A percentile compares a stretch with the other conserved stretches of the same genome.
Evolutionary conservation across 768 basidiomycete species (phyloP).

Genomic region (Mycena metata): DNA sequence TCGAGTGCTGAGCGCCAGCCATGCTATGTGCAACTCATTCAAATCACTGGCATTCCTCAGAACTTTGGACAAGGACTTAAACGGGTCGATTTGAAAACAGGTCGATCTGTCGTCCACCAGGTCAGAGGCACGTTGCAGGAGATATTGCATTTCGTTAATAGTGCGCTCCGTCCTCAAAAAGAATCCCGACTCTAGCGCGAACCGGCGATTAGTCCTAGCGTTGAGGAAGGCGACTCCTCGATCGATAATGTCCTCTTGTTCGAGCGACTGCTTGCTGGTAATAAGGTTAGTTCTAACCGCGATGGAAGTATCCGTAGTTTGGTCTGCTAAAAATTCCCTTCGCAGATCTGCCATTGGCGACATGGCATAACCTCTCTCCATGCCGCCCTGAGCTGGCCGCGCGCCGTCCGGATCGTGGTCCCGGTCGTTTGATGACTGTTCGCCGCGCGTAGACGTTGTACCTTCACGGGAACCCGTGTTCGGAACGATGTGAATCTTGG

Average conservation of each 20-base stretch:
- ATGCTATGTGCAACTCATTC: neutral
- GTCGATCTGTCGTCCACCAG: neutral
- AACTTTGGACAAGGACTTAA: neutral
- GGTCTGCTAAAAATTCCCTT: neutral
- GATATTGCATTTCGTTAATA: neutral
- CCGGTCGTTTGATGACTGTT: too few relatives aligned
- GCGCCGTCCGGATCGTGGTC: too few relatives aligned
- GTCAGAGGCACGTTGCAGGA: neutral
- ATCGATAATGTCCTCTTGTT: neutral
- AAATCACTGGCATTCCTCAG: neutral
- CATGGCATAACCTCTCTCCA: neutral
- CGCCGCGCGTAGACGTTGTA: too few relatives aligned
- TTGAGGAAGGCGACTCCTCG: neutral
- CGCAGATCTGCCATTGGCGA: neutral
- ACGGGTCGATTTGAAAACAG: neutral
- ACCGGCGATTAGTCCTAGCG: neutral
- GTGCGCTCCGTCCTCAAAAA: neutral
- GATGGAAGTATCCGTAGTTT: neutral
- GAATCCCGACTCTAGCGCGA: neutral
- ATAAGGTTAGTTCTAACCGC: neutral
- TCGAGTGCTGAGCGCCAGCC: neutral
- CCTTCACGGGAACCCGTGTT: too few relatives aligned
- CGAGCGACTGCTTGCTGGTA: neutral
- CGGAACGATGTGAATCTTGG: too few relatives aligned
- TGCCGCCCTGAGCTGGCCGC: too few relatives aligned